phyloP scores from a whole-genome alignment of 2,329 filamentous ascomycete genomes.

The Venturia nashicola region DNA sequence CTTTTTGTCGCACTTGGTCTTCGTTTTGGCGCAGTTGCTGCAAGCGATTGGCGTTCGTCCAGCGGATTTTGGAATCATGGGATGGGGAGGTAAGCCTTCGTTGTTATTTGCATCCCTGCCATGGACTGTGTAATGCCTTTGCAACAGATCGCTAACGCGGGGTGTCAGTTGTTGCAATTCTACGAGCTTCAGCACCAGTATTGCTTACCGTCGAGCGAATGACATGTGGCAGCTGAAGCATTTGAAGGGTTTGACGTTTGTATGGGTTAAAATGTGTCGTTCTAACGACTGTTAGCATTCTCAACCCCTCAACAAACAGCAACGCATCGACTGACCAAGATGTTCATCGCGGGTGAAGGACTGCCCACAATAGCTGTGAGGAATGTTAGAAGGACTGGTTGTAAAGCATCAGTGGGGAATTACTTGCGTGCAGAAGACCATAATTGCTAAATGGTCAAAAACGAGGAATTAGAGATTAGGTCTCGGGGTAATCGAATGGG shows the following conservation, averaged over 20 bases:
- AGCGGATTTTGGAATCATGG: conserved; percentile 39
- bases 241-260: conserved; percentile 43
- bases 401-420: not conserved
- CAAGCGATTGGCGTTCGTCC: conserved; percentile 40
- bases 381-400: not conserved
- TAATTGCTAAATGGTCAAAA: conserved; percentile 17
- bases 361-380: conserved; percentile 33
- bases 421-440: conserved; percentile 36
- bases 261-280: conserved; percentile 39
- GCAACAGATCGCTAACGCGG: conserved; percentile 33
- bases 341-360: conserved; percentile 41
- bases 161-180: not conserved
- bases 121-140: conserved; percentile 40
- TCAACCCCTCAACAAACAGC: conserved; percentile 12
- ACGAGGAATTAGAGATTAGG: conserved; percentile 9
- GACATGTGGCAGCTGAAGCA: conserved; percentile 43
- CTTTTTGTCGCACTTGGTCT: conserved; percentile 43
- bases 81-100: conserved; percentile 33
- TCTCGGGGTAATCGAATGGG: not conserved
- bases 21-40: conserved; percentile 41
- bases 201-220: conserved; percentile 36
- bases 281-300: conserved; percentile 11
- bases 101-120: conserved; percentile 37
- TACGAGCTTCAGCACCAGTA: not conserved
- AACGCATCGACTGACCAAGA: conserved; percentile 20